Base-by-base conservation (phyloP, 1,284 basidiomycete genomes). In the Rhodofomes roseus region DNA sequence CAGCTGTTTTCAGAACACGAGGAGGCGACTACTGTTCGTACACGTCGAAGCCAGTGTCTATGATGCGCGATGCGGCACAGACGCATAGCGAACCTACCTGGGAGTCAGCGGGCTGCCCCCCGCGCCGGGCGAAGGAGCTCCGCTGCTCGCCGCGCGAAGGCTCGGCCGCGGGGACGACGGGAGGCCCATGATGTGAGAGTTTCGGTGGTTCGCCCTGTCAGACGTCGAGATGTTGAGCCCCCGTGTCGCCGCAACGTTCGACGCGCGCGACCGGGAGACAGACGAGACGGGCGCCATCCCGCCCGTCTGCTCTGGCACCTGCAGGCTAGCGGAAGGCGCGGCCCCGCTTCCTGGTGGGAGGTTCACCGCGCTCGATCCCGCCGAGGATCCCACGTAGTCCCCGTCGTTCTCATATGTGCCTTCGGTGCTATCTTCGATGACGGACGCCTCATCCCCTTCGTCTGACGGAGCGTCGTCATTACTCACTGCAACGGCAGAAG, bases 401-500 rank as follows among this genome's bases (percentile, higher is more conserved):
- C 71, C 75, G 57, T 86, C 85, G 53, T 79, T 81, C 63, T 89
- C 88, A 41, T 83, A 82, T 20, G 84, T 84, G 25, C 65, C 68
- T 64, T 90, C 89, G 41, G 83, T 82, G 67, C 87, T 90, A 63
- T 89, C 88, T 56, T 90, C 87, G 55, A 85, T 81, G 14, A 83
- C 68, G 3, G 85, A 88, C 58, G 79, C 71, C 51, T 84, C 85
- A 57, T 90, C 90, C 27, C 79, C 84, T 48, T 90, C 89, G 58
- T 83, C 83, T 12, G 87, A 90, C 58, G 80, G 82, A 3, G 73
- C 76, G 63, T 89, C 90, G 60, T 89, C 50, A 36, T 37, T 52
- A 4, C 31, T 36, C 50, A 9, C 86, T 57, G 79, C 72, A 36
- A 82, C 66, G 61, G 77, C 79, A 81, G 68, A 50, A n/a, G n/a